phyloP scores from a whole-genome alignment of 1,139 yeast genomes.

The Debaryomyces fabryi region DNA sequence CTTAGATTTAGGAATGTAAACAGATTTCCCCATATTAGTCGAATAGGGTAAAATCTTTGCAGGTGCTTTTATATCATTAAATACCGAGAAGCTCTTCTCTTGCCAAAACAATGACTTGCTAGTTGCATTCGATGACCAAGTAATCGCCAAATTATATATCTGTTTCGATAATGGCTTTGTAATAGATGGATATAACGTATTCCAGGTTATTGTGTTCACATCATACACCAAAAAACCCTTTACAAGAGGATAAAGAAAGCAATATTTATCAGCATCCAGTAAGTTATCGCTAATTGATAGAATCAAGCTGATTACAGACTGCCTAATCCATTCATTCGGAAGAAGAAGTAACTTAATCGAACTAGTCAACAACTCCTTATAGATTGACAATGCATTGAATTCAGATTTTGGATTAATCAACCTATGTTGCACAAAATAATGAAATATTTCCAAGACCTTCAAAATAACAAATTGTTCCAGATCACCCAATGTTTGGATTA shows the following conservation, averaged over 20 bases:
- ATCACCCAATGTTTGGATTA: constrained; percentile 81
- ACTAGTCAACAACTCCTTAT: constrained; percentile 37
- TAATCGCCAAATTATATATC: constrained; percentile 63
- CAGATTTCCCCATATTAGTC: constrained; percentile 43
- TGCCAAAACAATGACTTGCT: constrained; percentile 77
- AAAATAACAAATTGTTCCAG: constrained; percentile 82
- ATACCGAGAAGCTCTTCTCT: constrained; percentile 18
- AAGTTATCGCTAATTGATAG: constrained; percentile 64
- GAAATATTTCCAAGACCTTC: constrained; percentile 70
- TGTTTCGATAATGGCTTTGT: constrained; percentile 68
- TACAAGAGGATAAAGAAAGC: constrained; percentile 82
- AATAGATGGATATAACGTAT: constrained; percentile 62
- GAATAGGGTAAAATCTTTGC: constrained; percentile 26
- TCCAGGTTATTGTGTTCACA: constrained; percentile 66
- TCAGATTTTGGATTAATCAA: constrained; percentile 42
- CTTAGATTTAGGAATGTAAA: constrained; percentile 33
- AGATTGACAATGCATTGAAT: constrained; percentile 45
- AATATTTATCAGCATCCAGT: constrained; percentile 76
- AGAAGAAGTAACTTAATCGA: constrained; percentile 56
- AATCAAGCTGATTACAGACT: constrained; percentile 63
- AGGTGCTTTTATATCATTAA: constrained; percentile 14
- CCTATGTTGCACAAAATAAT: constrained; percentile 32
- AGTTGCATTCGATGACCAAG: constrained; percentile 71
- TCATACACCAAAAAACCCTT: constrained; percentile 79
- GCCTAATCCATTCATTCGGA: constrained; percentile 87